These are phyloP conservation scores for Rosa rugosa DNA, from an alignment of 306 rosid species.

Conservation along the genomic window DNA sequence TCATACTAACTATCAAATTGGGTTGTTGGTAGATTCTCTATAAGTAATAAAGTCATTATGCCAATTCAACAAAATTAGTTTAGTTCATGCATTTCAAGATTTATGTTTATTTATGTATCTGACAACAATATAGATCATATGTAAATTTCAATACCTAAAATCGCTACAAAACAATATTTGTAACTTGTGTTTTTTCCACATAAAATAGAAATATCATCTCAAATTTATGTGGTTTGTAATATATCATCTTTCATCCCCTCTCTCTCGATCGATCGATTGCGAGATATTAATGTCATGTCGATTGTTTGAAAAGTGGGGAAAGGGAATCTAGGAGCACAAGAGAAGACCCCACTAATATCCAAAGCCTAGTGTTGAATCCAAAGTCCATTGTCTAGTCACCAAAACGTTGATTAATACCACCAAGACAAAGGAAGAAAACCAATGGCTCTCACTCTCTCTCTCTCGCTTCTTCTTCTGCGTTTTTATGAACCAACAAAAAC, in stretches of 20 bases:
- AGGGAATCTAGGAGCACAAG: slow-evolving; percentile 1
- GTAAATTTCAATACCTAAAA: too few relatives aligned
- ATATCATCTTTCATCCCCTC: background rate
- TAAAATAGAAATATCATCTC: background rate
- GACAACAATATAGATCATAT: too few relatives aligned
- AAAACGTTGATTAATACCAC: background rate
- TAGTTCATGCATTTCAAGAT: too few relatives aligned
- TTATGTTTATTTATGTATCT: too few relatives aligned
- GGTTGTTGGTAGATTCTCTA: too few relatives aligned
- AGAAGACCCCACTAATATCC: background rate
- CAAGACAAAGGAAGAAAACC: slow-evolving; percentile 9
- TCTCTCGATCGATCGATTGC: background rate
- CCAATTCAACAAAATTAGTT: too few relatives aligned
- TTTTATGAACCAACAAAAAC: slow-evolving; percentile 8
- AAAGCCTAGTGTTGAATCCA: slow-evolving; percentile 1
- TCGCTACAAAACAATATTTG: too few relatives aligned
- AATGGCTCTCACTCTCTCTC: slow-evolving; percentile 6
- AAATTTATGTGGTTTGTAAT: background rate
- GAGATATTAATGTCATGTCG: background rate
- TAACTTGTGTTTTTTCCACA: background rate
- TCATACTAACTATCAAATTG: too few relatives aligned
- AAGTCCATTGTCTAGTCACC: background rate
- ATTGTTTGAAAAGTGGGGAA: background rate
- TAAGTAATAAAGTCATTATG: too few relatives aligned
- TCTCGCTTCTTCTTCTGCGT: background rate